Percentiles rank a stretch among this genome's conserved stretches.
Evolutionary conservation across 2,329 filamentous ascomycete genomes (phyloP).

Genomic region (Aureobasidium subglaciale): DNA sequence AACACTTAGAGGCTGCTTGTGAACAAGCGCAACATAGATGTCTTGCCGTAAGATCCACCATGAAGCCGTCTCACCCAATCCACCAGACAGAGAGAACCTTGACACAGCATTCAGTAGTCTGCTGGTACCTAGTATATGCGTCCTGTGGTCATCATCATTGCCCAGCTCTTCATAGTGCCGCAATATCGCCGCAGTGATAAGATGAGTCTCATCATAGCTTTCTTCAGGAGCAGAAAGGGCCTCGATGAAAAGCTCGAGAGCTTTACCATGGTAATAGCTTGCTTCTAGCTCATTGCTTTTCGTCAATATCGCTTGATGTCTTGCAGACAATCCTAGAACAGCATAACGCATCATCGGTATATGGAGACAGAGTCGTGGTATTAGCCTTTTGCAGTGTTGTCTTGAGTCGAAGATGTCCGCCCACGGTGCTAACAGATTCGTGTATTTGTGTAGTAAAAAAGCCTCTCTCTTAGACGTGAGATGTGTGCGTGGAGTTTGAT

Average conservation of each 20-base stretch:
- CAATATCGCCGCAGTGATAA: conserved; percentile 29
- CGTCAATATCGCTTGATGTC: conserved; percentile 26
- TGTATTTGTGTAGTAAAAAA: conserved; percentile 18
- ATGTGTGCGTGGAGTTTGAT: not conserved
- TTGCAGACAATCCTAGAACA: conserved; percentile 30
- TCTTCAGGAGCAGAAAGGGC: conserved; percentile 24
- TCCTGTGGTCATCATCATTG: conserved; percentile 26
- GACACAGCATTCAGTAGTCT: conserved; percentile 34
- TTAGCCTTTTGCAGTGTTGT: conserved; percentile 25
- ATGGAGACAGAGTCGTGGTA: conserved; percentile 26
- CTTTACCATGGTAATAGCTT: conserved; percentile 29
- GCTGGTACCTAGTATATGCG: conserved; percentile 34
- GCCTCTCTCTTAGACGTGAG: conserved; percentile 16
- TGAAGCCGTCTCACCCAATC: conserved; percentile 35
- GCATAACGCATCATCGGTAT: conserved; percentile 29
- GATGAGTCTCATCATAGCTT: conserved; percentile 27
- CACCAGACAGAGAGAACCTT: conserved; percentile 33
- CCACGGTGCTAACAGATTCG: not conserved
- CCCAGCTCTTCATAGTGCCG: conserved; percentile 33
- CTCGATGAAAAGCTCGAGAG: conserved; percentile 30
- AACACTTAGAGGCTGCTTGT: conserved; percentile 32
- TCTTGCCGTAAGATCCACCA: conserved; percentile 38
- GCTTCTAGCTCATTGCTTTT: conserved; percentile 24
- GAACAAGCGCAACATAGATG: conserved; percentile 34
- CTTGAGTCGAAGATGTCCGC: not conserved